Base-by-base conservation (phyloP, 2,329 filamentous ascomycete genomes). In the Beauveria sp. region DNA sequence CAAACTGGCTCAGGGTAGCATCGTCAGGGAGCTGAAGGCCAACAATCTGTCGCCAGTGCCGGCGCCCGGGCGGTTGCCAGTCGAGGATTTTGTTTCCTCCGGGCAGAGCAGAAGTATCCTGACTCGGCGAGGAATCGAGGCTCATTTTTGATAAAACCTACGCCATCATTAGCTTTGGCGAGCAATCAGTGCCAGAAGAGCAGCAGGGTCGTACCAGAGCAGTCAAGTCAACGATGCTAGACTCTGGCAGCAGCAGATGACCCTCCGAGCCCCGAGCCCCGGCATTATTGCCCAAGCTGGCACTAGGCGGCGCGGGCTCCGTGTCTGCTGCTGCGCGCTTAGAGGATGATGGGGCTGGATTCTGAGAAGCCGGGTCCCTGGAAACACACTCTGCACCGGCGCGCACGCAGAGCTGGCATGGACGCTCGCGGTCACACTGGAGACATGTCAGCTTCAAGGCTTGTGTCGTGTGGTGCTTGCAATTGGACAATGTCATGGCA, bases 61-160 rank as follows among this genome's bases (percentile, higher is more conserved):
- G 47, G 20, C 61, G 55, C 2, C 43, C 30, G 3, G 34, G 26
- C 4, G 37, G 24, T 12, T 58, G n/a, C 46, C 20, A 41, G 5
- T 41, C 30, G 7, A 55, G 24, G 2, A 60, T 20, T 22, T 63
- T 63, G n/a, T 59, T 55, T n/a, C 61, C 61, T 30, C 61, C 61
- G 1, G 61, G 61, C 24, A 63, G 34, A 9, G 61, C 61, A 37
- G 61, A 63, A 12, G 55, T 63, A 34, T 63, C 61, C 9, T 63
- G 50, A 5, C 26, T 12, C 5, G 56, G 9, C 14, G 37, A 16
- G 5, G 51, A 58, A 9, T 47, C 55, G 9, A 55, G 51, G 30
- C 58, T 61, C 59, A 61, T 61, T 55, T 47, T 56, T 5, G 59
- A 55, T 4, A 61, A 20, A 8, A 61, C 53, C 59, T 61, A 26